Conservation (phyloP, 345 rosid species). For the Carallia brachiata region DNA sequence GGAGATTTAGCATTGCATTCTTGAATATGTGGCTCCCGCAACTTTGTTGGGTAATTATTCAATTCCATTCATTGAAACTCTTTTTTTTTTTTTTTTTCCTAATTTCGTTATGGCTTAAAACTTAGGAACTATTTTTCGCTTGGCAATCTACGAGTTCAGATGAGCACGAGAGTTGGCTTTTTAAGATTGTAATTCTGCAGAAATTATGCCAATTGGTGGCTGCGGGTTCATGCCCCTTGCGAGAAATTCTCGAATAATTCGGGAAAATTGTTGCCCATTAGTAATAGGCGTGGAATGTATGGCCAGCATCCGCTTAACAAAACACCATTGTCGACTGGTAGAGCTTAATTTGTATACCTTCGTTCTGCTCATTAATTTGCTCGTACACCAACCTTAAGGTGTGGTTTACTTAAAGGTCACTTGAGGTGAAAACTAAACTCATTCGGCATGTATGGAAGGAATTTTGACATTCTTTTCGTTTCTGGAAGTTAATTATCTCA, state of each 20-base stretch:
- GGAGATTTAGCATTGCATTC: not conserved
- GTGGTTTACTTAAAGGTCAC: not conserved
- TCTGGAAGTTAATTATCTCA: not conserved
- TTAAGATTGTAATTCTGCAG: too few species aligned
- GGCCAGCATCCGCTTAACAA: not conserved
- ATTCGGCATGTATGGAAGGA: not conserved
- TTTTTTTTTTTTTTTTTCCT: not conserved
- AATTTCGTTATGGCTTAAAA: not conserved
- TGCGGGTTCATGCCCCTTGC: not conserved
- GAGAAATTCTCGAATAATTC: not conserved
- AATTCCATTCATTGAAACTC: too few species aligned
- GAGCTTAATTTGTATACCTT: not conserved
- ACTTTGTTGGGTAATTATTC: not conserved
- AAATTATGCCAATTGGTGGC: not conserved
- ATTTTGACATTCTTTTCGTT: not conserved
- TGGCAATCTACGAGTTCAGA: not conserved
- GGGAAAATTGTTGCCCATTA: not conserved
- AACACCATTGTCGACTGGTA: too few species aligned
- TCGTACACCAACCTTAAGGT: not conserved
- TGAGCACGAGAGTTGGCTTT: not conserved
- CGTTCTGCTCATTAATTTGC: not conserved
- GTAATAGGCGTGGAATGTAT: not conserved
- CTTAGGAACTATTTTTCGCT: not conserved
- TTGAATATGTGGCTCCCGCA: not conserved
- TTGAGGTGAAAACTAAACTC: not conserved